phyloP scores from a whole-genome alignment of 352 stramenopile genomes.

The Phytopythium cucurbitacearum region DNA sequence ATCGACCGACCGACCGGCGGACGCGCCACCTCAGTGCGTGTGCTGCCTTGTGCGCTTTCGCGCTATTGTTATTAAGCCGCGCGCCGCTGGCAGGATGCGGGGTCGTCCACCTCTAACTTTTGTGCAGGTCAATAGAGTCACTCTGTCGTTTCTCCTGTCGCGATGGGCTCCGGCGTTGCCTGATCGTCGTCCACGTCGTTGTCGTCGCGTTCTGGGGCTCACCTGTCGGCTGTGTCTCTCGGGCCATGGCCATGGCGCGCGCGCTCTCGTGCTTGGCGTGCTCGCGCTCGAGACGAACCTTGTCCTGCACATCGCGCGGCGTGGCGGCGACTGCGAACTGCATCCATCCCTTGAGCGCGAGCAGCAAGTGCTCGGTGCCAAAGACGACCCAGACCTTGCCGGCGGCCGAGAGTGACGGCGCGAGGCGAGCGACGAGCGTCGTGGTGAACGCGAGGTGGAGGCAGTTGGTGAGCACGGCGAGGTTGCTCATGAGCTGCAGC shows the following conservation, averaged over 20 bases:
- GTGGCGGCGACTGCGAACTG: conserved; percentile 53
- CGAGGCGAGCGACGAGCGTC: conserved; percentile 50
- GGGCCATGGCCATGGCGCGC: conserved; percentile 42
- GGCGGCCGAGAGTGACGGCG: conserved; percentile 21
- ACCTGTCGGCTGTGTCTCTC: conserved; percentile 8
- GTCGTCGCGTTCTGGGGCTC: not conserved
- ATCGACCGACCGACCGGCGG: no score
- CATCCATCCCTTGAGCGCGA: conserved; percentile 67
- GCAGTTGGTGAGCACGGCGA: conserved; percentile 95
- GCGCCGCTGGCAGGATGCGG: no score
- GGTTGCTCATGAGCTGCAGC: conserved; percentile 93
- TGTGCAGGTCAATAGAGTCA: no score
- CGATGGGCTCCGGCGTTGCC: not conserved
- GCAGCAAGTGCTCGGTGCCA: conserved; percentile 58
- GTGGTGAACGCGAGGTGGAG: conserved; percentile 90
- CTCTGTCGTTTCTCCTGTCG: not conserved
- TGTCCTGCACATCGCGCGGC: conserved; percentile 40
- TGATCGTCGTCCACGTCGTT: not conserved
- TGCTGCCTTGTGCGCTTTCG: no score
- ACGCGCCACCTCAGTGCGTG: no score
- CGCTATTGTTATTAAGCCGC: no score
- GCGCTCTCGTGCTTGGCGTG: conserved; percentile 70
- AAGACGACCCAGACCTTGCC: conserved; percentile 83
- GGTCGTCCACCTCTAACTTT: no score
- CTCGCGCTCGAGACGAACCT: conserved; percentile 50